Conservation (phyloP, 768 basidiomycete species). For the Sistotremastrum suecicum region DNA sequence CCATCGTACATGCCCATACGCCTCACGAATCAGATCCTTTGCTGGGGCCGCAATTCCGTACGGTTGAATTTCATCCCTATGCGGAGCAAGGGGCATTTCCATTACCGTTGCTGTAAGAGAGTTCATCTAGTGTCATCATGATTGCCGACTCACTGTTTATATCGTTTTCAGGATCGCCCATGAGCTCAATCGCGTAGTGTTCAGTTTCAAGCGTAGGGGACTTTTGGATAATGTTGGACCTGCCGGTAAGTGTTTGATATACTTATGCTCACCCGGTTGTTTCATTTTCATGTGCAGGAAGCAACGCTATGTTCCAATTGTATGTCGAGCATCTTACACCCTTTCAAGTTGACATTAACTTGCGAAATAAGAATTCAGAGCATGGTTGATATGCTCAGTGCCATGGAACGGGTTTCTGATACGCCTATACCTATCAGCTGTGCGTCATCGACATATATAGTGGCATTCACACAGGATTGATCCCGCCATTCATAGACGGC, state of each 20-base stretch:
- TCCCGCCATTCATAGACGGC: conserved; percentile 35
- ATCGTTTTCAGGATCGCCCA: conserved; percentile 52
- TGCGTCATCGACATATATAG: conserved; percentile 18
- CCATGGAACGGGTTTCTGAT: conserved; percentile 86
- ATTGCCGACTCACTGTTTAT: neutral
- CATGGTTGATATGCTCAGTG: conserved; percentile 74
- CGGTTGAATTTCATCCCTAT: conserved; percentile 46
- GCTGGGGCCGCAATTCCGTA: conserved; percentile 36
- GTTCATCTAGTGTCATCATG: conserved; percentile 3
- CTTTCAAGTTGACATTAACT: neutral
- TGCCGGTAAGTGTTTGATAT: conserved; percentile 37
- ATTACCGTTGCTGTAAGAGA: conserved; percentile 60
- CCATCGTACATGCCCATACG: no score
- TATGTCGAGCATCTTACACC: conserved; percentile 16
- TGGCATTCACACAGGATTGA: conserved; percentile 1
- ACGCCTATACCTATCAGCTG: conserved; percentile 72
- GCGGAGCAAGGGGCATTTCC: conserved; percentile 54
- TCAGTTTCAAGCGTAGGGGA: conserved; percentile 65
- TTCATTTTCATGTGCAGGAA: conserved; percentile 27
- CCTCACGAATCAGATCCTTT: conserved; percentile 51
- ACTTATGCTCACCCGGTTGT: neutral
- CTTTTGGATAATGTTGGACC: conserved; percentile 83
- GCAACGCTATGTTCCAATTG: conserved; percentile 66
- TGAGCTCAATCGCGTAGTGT: conserved; percentile 57
- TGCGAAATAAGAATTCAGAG: conserved; percentile 42